Percentiles rank a stretch among this genome's conserved stretches.
Evolutionary conservation across 305 asterid genomes (phyloP).

Genomic region (Stenogyne calaminthoides): DNA sequence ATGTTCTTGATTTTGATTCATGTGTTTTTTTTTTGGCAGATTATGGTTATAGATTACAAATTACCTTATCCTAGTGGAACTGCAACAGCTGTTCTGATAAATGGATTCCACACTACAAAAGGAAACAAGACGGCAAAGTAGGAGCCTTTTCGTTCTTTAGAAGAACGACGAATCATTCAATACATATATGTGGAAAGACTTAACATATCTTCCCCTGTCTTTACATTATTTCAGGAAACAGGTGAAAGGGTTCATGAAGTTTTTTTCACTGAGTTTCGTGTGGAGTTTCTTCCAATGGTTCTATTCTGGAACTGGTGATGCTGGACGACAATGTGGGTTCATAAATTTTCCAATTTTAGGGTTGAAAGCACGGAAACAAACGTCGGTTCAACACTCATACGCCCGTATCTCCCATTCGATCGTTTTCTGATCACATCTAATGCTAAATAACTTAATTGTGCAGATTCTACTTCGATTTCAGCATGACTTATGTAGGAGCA

Average conservation of each 20-base stretch:
- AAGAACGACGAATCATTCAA: not conserved
- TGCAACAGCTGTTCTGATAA: conserved; percentile 55
- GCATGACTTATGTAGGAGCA: conserved; percentile 83
- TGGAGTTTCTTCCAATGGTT: no score
- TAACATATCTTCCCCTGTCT: not conserved
- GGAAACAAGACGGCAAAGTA: conserved; percentile 51
- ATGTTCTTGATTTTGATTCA: conserved; percentile 1
- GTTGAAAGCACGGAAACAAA: conserved; percentile 51
- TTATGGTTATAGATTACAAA: conserved; percentile 33
- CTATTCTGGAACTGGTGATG: conserved; percentile 35
- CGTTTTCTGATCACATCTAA: not conserved
- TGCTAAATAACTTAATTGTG: conserved; percentile 27
- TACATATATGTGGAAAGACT: not conserved
- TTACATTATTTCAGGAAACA: no score
- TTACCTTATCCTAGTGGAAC: conserved; percentile 55
- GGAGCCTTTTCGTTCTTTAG: not conserved
- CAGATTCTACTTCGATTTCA: conserved; percentile 90
- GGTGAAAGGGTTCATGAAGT: no score
- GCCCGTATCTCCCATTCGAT: not conserved
- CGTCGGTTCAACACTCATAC: conserved; percentile 33
- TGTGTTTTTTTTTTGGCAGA: conserved; percentile 23
- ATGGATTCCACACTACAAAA: conserved; percentile 45
- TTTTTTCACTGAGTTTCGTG: no score
- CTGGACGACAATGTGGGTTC: conserved; percentile 51
- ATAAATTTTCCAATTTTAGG: conserved; percentile 56